A percentile compares a stretch with the other conserved stretches of the same genome.
These are phyloP conservation scores for Ogataea saltuana DNA, from an alignment of 805 yeast genomes.

Conservation along the genomic window DNA sequence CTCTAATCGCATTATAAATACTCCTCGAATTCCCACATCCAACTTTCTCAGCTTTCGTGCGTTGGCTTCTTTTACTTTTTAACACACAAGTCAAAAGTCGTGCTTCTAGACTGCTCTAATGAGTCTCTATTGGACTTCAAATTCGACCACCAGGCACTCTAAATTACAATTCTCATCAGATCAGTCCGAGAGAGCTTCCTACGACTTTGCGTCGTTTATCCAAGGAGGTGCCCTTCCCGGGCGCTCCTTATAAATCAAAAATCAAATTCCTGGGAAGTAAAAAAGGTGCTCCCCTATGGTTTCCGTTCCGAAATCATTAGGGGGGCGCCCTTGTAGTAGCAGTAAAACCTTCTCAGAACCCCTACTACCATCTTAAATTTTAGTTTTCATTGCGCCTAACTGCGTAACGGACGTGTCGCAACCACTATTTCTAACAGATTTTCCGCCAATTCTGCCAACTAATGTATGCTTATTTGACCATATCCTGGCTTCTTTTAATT, in stretches of 20 bases:
- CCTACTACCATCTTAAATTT: neutral
- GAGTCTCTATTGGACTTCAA: neutral
- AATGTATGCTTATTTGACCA: neutral
- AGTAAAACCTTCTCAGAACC: neutral
- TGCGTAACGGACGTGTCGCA: neutral
- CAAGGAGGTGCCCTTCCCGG: neutral
- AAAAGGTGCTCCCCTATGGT: neutral
- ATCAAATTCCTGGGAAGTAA: neutral
- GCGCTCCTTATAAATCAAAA: neutral
- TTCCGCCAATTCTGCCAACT: neutral
- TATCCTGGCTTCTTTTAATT: neutral
- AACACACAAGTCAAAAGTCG: neutral
- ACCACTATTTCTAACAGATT: neutral
- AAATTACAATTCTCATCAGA: no score
- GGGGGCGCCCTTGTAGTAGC: neutral
- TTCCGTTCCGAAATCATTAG: neutral
- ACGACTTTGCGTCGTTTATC: no score
- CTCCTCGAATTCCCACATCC: neutral
- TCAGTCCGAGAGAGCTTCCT: no score
- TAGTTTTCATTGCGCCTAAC: neutral
- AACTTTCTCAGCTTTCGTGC: neutral
- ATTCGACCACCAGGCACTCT: no score
- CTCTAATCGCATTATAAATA: neutral
- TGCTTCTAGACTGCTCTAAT: neutral
- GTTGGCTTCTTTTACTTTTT: neutral